Conservation (phyloP, 2,329 filamentous ascomycete species). For the Fusarium sp. region DNA sequence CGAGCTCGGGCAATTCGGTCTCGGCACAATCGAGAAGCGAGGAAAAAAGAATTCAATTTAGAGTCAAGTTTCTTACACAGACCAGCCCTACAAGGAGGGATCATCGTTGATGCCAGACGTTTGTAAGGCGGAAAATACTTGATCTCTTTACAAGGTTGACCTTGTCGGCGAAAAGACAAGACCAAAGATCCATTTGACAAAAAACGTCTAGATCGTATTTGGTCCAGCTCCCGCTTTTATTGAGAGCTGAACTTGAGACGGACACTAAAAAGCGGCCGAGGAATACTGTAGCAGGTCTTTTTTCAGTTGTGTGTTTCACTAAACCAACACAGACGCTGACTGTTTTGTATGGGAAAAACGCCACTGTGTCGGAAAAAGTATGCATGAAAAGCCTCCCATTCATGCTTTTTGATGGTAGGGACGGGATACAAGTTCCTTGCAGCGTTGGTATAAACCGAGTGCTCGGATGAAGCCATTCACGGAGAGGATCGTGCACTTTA, state of each 20-base stretch:
- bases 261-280: not conserved
- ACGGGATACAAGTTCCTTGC: not conserved
- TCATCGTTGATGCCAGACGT: constrained; percentile 10
- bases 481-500: not conserved
- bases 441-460: not conserved
- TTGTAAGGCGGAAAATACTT: not conserved
- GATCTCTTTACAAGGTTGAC: constrained; percentile 10
- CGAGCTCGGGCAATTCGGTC: constrained; percentile 10
- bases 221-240: constrained; percentile 10
- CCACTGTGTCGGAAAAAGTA: constrained; percentile 19
- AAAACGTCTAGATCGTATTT: constrained; percentile 13
- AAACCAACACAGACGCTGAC: constrained; percentile 1
- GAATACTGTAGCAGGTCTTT: not conserved
- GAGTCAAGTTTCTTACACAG: constrained; percentile 8
- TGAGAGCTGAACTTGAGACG: constrained; percentile 21
- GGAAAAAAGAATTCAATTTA: not conserved
- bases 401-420: not conserved
- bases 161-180: not conserved
- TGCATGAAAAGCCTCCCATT: not conserved
- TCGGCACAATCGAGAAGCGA: constrained; percentile 1
- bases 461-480: not conserved
- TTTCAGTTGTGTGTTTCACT: constrained; percentile 39
- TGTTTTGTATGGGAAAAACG: constrained; percentile 7
- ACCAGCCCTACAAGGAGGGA: constrained; percentile 3
- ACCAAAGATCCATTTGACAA: constrained; percentile 1